phyloP scores from a whole-genome alignment of 2,329 filamentous ascomycete genomes.

The Pochonia chlamydosporia region DNA sequence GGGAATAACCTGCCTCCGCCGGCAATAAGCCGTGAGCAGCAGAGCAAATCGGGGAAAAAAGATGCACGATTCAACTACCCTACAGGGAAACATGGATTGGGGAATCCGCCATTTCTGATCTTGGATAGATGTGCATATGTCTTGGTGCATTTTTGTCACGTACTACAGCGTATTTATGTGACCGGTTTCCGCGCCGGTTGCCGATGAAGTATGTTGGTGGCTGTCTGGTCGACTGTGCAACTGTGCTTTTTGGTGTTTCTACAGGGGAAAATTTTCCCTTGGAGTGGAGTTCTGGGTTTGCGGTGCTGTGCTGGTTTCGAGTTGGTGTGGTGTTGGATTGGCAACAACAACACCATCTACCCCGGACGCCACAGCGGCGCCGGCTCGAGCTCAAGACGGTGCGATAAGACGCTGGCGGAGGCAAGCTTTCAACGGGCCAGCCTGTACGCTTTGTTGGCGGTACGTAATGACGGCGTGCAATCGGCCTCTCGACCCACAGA shows the following conservation, averaged over 20 bases:
- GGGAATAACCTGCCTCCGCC: neutral
- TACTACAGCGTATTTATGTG: too few relatives aligned
- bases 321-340: neutral
- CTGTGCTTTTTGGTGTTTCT: neutral
- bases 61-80: neutral
- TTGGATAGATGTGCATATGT: too few relatives aligned
- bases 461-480: neutral
- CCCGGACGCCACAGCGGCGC: conserved; percentile 6
- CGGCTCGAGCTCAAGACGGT: too few relatives aligned
- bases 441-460: neutral
- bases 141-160: too few relatives aligned
- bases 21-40: neutral
- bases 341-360: neutral
- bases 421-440: neutral
- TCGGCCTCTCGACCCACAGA: neutral
- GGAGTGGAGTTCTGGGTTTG: neutral
- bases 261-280: neutral
- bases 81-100: too few relatives aligned
- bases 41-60: too few relatives aligned
- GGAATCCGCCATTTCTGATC: too few relatives aligned
- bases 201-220: neutral
- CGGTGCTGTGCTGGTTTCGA: neutral
- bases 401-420: conserved; percentile 1
- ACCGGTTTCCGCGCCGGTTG: neutral
- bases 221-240: too few relatives aligned